Base-by-base conservation (phyloP, 139 green algal species). In the Chlamydomonas sphaeroides region DNA sequence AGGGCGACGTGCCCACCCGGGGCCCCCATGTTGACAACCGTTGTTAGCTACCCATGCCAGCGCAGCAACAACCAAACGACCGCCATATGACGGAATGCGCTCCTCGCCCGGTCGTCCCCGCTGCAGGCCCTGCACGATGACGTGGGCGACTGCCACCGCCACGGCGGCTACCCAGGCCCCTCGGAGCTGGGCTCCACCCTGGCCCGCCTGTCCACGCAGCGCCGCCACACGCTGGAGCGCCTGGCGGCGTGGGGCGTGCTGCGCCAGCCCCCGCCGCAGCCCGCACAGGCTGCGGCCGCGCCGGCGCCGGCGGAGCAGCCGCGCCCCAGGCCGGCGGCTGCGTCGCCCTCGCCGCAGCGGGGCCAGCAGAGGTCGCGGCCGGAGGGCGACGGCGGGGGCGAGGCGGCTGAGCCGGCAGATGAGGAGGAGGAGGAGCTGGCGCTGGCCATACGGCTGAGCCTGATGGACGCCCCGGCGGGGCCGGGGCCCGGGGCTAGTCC, bases 61-160 rank as follows among this genome's bases (percentile, higher is more conserved):
- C n/a, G n/a, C n/a, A n/a, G n/a, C n/a, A n/a, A n/a, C n/a, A n/a
- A n/a, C n/a, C n/a, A n/a, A n/a, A n/a, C n/a, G n/a, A n/a, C n/a
- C n/a, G n/a, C n/a, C n/a, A n/a, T n/a, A n/a, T n/a, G n/a, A n/a
- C n/a, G n/a, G n/a, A n/a, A n/a, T n/a, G n/a, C n/a, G n/a, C n/a
- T n/a, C n/a, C n/a, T n/a, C n/a, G n/a, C n/a, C n/a, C n/a, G n/a
- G n/a, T n/a, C n/a, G n/a, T n/a, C 20, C 15, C 20, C 7, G 35
- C 41, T 21, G 38, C 57, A 88, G 84, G 57, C 82, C 1, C 45
- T 88, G 35, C 0, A 28, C 5, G 36, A 63, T 0, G 84, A 88
- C 3, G 61, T 85, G 48, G 77, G 78, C 33, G 78, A 88, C 69
- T 88, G 84, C 78, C 53, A 63, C 28, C 66, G 70, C 26, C 84